Conservation (phyloP, 1,284 basidiomycete genomes). For the Moniliella sp. region DNA sequence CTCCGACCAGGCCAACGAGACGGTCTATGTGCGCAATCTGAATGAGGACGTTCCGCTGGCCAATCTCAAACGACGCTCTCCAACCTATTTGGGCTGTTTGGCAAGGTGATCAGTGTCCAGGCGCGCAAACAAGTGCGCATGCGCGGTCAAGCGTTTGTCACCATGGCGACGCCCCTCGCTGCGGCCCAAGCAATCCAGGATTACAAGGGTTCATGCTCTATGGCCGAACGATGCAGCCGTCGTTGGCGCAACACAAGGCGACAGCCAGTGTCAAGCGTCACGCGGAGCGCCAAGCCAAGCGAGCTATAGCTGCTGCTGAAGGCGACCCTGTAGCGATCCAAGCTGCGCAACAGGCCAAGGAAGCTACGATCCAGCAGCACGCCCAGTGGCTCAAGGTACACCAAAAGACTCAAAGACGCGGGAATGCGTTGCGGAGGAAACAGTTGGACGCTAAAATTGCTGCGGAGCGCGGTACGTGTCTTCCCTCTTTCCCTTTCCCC, state of each 20-base stretch:
- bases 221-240: conserved; percentile 55
- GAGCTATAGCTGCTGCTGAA: too few species aligned
- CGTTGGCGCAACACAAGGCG: conserved; percentile 2
- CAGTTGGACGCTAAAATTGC: conserved; percentile 1
- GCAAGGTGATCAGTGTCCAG: conserved; percentile 69
- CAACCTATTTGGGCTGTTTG: conserved; percentile 77
- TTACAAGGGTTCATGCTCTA: conserved; percentile 82
- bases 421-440: background rate
- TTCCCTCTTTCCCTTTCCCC: too few species aligned
- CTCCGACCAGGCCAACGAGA: conserved; percentile 40
- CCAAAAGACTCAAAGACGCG: background rate
- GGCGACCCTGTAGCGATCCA: too few species aligned
- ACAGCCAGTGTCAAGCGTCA: conserved; percentile 8
- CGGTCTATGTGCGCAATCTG: conserved; percentile 85
- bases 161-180: conserved; percentile 56
- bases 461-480: too few species aligned
- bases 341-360: too few species aligned
- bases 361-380: background rate
- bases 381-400: background rate
- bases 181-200: conserved; percentile 70
- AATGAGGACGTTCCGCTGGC: conserved; percentile 79
- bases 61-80: conserved; percentile 71
- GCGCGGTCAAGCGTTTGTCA: conserved; percentile 94
- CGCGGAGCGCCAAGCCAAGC: background rate
- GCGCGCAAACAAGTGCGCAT: conserved; percentile 81